phyloP scores from a whole-genome alignment of 495 filamentous ascomycete species.

The Margaritispora aquatica region DNA sequence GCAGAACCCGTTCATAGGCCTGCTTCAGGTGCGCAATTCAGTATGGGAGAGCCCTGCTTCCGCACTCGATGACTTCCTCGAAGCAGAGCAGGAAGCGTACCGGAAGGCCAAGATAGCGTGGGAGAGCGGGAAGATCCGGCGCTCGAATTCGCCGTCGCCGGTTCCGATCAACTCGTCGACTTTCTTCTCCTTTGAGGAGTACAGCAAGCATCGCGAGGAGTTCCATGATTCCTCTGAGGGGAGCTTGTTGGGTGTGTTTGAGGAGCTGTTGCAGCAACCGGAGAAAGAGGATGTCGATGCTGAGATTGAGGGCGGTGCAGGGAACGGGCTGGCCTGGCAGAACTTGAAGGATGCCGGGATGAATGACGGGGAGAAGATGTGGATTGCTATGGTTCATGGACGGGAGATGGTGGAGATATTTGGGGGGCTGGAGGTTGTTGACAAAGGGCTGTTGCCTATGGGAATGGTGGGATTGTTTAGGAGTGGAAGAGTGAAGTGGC shows the following conservation, averaged over 20 bases:
- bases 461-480: conserved; percentile 59
- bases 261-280: conserved; percentile 11
- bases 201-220: conserved; percentile 43
- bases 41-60: conserved; percentile 40
- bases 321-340: neutral
- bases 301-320: conserved; percentile 10
- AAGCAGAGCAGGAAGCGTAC: conserved; percentile 42
- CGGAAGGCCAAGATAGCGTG: conserved; percentile 36
- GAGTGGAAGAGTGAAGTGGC: conserved; percentile 54
- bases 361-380: conserved; percentile 57
- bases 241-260: conserved; percentile 17
- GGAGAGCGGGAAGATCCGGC: conserved; percentile 28
- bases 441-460: conserved; percentile 53
- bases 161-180: conserved; percentile 23
- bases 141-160: conserved; percentile 13
- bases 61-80: conserved; percentile 37
- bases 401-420: conserved; percentile 52
- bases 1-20: conserved; percentile 48
- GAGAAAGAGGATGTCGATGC: conserved; percentile 7
- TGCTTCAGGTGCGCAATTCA: conserved; percentile 46
- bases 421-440: conserved; percentile 57
- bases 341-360: neutral
- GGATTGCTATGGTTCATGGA: conserved; percentile 55
- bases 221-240: conserved; percentile 24
- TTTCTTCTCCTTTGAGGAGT: conserved; percentile 53